These are phyloP conservation scores for Elymus sibiricus DNA, from an alignment of 176 grass and related monocot species.

Conservation along the genomic window DNA sequence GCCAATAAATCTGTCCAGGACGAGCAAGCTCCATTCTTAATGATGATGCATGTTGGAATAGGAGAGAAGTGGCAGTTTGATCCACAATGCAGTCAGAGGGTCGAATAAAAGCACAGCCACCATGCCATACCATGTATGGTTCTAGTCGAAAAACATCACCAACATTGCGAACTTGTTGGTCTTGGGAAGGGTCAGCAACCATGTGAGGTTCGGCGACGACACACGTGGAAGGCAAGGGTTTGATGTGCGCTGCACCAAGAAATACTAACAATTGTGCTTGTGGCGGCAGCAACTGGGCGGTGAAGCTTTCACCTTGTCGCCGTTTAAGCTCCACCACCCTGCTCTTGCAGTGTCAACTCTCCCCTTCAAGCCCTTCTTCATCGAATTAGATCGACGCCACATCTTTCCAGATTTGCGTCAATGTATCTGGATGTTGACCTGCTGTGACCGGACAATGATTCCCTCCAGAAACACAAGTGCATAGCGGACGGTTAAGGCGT, in stretches of 20 bases:
- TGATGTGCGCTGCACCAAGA: not conserved
- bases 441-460: too few species aligned
- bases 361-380: too few species aligned
- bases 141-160: not conserved
- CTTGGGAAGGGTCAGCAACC: not conserved
- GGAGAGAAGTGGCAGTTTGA: not conserved
- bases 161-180: not conserved
- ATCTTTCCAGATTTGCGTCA: too few species aligned
- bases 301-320: not conserved
- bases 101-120: not conserved
- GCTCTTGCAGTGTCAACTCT: too few species aligned
- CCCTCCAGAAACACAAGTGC: too few species aligned
- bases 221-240: not conserved
- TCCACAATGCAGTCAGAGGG: not conserved
- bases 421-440: too few species aligned
- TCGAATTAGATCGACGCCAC: too few species aligned
- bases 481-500: too few species aligned
- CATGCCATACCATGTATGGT: not conserved
- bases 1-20: not conserved
- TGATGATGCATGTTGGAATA: not conserved
- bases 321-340: not conserved
- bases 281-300: not conserved
- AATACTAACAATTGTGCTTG: not conserved
- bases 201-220: not conserved
- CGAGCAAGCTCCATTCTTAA: not conserved